Evolutionary conservation across 805 yeast species (phyloP).

Genomic region (Suhomyces canberraensis): DNA sequence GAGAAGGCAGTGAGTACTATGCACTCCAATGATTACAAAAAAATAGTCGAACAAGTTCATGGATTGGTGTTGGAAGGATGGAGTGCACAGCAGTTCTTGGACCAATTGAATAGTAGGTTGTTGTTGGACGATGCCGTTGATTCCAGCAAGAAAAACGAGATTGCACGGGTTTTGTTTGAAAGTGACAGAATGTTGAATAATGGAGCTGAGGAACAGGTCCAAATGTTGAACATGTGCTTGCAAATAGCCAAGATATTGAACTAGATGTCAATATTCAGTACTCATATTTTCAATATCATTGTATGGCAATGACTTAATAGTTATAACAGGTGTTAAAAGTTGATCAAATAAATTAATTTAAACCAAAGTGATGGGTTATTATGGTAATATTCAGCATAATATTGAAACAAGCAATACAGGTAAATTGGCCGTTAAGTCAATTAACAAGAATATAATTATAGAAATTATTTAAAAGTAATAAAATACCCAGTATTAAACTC

Average conservation of each 20-base stretch:
- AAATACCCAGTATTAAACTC: no score
- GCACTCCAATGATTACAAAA: slow-evolving; percentile 20
- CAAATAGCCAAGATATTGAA: slow-evolving; percentile 22
- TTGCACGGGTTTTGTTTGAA: slow-evolving; percentile 65
- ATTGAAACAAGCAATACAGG: no score
- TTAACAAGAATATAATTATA: no score
- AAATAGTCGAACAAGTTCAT: slow-evolving; percentile 44
- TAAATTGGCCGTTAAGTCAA: no score
- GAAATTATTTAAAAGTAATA: no score
- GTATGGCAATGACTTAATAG: no score
- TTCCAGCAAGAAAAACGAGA: slow-evolving; percentile 56
- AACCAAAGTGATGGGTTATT: no score
- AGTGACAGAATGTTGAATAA: slow-evolving; percentile 71
- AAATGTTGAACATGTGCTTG: slow-evolving; percentile 59
- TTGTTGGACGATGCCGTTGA: slow-evolving; percentile 51
- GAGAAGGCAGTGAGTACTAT: slow-evolving; percentile 36
- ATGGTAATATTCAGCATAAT: no score
- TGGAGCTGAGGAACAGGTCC: slow-evolving; percentile 89
- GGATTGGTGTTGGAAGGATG: slow-evolving; percentile 64
- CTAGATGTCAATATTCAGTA: no score
- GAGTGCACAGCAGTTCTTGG: slow-evolving; percentile 70
- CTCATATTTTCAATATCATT: no score
- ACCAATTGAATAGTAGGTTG: slow-evolving; percentile 68
- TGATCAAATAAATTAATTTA: no score
- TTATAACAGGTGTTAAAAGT: no score